phyloP scores from a whole-genome alignment of 768 basidiomycete genomes.

The Lactifluus subvellereus region DNA sequence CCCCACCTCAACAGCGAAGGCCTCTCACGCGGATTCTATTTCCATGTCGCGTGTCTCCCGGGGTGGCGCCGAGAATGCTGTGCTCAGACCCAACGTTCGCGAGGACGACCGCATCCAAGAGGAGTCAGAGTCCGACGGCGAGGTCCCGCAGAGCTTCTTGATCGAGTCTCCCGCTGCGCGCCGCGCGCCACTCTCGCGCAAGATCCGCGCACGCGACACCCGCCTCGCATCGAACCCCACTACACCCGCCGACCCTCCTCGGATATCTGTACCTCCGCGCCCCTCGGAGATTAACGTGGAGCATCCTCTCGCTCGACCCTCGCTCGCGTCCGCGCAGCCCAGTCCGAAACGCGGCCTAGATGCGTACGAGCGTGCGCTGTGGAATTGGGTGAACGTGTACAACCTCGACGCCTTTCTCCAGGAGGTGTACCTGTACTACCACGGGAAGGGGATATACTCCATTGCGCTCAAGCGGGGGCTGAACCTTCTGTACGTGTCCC shows the following conservation, averaged over 20 bases:
- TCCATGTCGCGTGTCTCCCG: constrained; percentile 52
- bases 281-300: constrained; percentile 58
- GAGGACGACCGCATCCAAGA: constrained; percentile 55
- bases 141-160: constrained; percentile 82
- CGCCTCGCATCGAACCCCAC: constrained; percentile 5
- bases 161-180: constrained; percentile 53
- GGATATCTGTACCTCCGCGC: constrained; percentile 55
- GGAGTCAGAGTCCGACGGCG: constrained; percentile 69
- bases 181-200: constrained; percentile 28
- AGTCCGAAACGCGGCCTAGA: constrained; percentile 67
- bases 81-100: constrained; percentile 66
- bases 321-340: constrained; percentile 26
- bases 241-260: constrained; percentile 30
- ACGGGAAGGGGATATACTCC: constrained; percentile 93
- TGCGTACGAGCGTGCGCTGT: constrained; percentile 84
- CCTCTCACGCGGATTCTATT: constrained; percentile 35
- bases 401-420: constrained; percentile 94
- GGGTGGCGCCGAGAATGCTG: constrained; percentile 52
- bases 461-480: constrained; percentile 86
- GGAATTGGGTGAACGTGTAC: constrained; percentile 99
- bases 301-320: constrained; percentile 24
- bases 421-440: constrained; percentile 94
- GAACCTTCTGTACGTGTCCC: constrained; percentile 81
- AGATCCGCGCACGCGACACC: constrained; percentile 35
- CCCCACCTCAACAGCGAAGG: constrained; percentile 33